phyloP scores from a whole-genome alignment of 257 asterid species.

The Avicennia marina region DNA sequence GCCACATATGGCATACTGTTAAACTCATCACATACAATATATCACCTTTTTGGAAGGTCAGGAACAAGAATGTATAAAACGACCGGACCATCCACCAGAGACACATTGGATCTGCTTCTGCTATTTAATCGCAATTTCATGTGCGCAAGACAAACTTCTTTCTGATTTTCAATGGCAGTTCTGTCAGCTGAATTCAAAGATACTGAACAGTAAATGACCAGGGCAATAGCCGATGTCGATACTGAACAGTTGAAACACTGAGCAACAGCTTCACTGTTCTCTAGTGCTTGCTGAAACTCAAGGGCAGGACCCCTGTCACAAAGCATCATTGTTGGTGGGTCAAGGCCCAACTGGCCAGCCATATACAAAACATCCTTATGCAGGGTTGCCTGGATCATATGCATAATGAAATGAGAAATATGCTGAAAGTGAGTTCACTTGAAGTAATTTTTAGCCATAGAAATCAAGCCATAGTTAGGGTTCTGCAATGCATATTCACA shows the following conservation, averaged over 20 bases:
- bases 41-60: conserved; percentile 93
- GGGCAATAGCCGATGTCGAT: conserved; percentile 48
- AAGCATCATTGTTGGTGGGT: conserved; percentile 90
- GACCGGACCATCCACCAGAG: conserved; percentile 43
- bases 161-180: conserved; percentile 51
- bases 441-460: neutral
- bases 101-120: conserved; percentile 29
- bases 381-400: conserved; percentile 68
- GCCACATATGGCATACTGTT: conserved; percentile 3
- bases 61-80: conserved; percentile 77
- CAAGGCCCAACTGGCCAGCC: conserved; percentile 99
- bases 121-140: conserved; percentile 43
- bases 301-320: conserved; percentile 49
- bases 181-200: conserved; percentile 53
- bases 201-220: conserved; percentile 70
- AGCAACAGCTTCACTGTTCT: conserved; percentile 83
- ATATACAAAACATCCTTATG: conserved; percentile 69
- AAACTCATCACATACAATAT: conserved; percentile 11
- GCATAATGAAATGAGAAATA: conserved; percentile 14
- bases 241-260: conserved; percentile 65
- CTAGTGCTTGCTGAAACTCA: conserved; percentile 73
- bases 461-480: neutral
- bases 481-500: neutral
- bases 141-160: conserved; percentile 40
- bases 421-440: conserved; percentile 2